Percentiles rank a stretch among this genome's conserved stretches.
Evolutionary conservation across 345 rosid genomes (phyloP).

Genomic region (Raphanus raphanistrum): DNA sequence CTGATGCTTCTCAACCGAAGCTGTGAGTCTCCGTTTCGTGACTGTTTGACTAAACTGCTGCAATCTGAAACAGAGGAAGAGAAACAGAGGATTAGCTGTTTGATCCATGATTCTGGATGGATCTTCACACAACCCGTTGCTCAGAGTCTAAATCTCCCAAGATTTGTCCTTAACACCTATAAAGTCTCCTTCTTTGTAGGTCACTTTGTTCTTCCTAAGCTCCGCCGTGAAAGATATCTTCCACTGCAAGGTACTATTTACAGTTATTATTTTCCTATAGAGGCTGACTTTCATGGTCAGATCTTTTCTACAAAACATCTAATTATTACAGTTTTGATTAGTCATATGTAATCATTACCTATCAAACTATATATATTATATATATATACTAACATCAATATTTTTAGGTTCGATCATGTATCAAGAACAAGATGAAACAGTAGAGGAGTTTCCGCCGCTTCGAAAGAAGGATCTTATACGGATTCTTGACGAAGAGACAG

Average conservation of each 20-base stretch:
- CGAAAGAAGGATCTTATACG: constrained; percentile 24
- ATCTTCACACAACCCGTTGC: constrained; percentile 18
- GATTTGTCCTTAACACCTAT: constrained; percentile 3
- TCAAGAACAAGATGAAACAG: constrained; percentile 18
- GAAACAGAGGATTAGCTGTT: constrained; percentile 28
- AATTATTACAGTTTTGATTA: too few species aligned
- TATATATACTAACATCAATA: too few species aligned
- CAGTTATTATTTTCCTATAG: too few species aligned
- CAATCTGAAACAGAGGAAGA: background rate
- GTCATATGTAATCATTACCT: too few species aligned
- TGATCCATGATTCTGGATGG: constrained; percentile 35
- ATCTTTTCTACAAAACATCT: background rate
- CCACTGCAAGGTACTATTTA: background rate
- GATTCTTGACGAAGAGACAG: background rate
- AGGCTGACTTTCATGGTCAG: too few species aligned
- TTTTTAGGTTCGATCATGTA: background rate
- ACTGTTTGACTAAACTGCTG: constrained; percentile 30
- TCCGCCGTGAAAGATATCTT: constrained; percentile 17
- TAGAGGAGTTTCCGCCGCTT: constrained; percentile 23
- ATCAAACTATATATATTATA: too few species aligned
- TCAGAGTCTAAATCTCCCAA: constrained; percentile 25
- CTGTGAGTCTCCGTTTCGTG: constrained; percentile 18
- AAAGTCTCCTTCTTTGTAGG: constrained; percentile 26
- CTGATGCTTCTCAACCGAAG: constrained; percentile 17
- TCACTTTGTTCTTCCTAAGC: constrained; percentile 34